Base-by-base conservation (phyloP, 768 basidiomycete species). In the Kockovaella imperatae region DNA sequence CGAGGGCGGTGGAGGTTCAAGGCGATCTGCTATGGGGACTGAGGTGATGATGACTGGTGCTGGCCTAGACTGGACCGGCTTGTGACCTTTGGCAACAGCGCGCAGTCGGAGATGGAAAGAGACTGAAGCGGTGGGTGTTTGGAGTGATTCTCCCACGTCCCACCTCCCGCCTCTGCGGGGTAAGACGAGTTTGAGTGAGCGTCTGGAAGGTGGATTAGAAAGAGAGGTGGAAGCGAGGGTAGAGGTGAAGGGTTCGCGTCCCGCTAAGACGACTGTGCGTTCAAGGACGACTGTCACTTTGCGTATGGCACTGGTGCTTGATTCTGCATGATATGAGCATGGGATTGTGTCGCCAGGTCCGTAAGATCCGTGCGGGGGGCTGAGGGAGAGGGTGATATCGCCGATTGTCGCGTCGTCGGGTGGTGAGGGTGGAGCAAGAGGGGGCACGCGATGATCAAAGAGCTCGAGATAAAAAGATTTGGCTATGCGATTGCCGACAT, bases 71-170 rank as follows among this genome's bases (percentile, higher is more conserved):
- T 49, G 48, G 14, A 42, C 31, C 18, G 48, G 30, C 39, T 53
- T 52, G n/a, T n/a, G n/a, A n/a, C n/a, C n/a, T n/a, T n/a, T n/a
- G 17, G 63, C 26, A 6, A 43, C 39, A 14, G 63, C 28, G 18
- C 54, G 59, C 14, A 58, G 46, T 28, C 45, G 30, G 26, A 63
- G 53, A 6, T 49, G 35, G 34, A 54, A 67, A 1, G 51, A 42
- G 4, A 63, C 48, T 10, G 41, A 23, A 1, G 61, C 55, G 1
- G 63, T 40, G 18, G 53, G 47, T 21, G 57, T 61, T 29, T 38
- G 41, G 7, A 54, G 35, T 5, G 64, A 59, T 31, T 67, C 64
- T 13, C 64, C 64, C 14, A 52, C 25, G 32, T 67, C 59, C 64
- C 64, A 67, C 17, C 50, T 53, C 2, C 59, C 56, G 21, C 53